Evolutionary conservation across 192 early-diverging fungal species (phyloP).

Genomic region (Glomus cerebriforme): DNA sequence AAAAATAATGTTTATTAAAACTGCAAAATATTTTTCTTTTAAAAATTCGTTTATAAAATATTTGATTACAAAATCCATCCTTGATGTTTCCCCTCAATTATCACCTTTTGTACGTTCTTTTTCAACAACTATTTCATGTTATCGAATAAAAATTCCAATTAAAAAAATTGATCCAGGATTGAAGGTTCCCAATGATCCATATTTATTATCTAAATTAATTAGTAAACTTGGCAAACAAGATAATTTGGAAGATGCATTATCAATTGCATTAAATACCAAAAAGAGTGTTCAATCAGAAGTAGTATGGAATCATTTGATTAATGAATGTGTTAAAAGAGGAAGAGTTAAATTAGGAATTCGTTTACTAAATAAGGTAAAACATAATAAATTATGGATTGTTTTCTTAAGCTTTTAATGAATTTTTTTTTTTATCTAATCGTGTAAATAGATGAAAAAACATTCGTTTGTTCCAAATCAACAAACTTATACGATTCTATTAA

Average conservation of each 20-base stretch:
- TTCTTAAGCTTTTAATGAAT: not conserved
- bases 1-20: not conserved
- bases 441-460: conserved; percentile 39
- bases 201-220: conserved; percentile 39
- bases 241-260: conserved; percentile 41
- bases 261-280: conserved; percentile 33
- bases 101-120: not conserved
- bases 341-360: conserved; percentile 37
- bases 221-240: conserved; percentile 36
- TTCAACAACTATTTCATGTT: not conserved
- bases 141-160: not conserved
- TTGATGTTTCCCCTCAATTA: not conserved
- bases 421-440: not conserved
- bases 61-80: not conserved
- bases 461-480: conserved; percentile 38
- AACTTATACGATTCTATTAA: conserved; percentile 43
- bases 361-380: conserved; percentile 37
- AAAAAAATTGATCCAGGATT: conserved; percentile 25
- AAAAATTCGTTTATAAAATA: not conserved
- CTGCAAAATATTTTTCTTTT: not conserved
- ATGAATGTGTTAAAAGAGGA: conserved; percentile 37
- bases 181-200: conserved; percentile 41
- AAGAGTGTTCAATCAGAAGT: conserved; percentile 40
- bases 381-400: not conserved
- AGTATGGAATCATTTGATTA: conserved; percentile 47